Evolutionary conservation across 179 eudicot species (phyloP), one percentile per base, ranked within the genome.

Genomic region (Spinacia oleracea): DNA sequence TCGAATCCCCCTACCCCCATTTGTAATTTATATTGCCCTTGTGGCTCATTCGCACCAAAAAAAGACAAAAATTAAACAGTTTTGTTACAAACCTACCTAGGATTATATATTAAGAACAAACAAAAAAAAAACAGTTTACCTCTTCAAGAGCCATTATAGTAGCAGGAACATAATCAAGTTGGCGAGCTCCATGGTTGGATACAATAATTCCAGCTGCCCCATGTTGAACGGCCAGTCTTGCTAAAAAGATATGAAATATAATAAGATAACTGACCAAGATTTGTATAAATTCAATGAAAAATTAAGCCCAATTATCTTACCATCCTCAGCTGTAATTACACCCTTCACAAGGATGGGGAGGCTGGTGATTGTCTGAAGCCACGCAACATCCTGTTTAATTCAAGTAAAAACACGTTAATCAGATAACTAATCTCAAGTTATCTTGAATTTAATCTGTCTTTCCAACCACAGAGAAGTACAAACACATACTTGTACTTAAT

Each of bases 291-390:
- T 12, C 15, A 18, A 48, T 15, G 23, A 29, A 56, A 43, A 70
- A 27, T 51, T 51, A 69, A 53, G 58, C 40, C 35, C 25, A 31
- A n/a, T 50, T 23, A 68, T 59, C 72, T 69, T 90, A 93, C 99
- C 96, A 81, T 96, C 99, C 85, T 93, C 99, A 59, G 94, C 97
- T 16, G 97, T 96, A 78, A 96, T 34, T 8, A 96, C 96, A 85
- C 99, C 99, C 96, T 96, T 96, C 55, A 96, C 90, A 32, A 96
- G 88, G 78, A 96, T 96, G 25, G 98, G 99, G 63, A 96, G 88
- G 77, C 82, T 77, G 77, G 98, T 96, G 76, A 96, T 92, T 59
- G 97, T 89, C 79, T 96, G 91, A 73, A 96, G 99, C 98, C 99
- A 96, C 86, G 92, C 89, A 73, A 96, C 87, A 79, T 96, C 99